Evolutionary conservation across 331 rosid species (phyloP), one percentile per base, ranked within the genome.

Genomic region (Stylosanthes scabra): DNA sequence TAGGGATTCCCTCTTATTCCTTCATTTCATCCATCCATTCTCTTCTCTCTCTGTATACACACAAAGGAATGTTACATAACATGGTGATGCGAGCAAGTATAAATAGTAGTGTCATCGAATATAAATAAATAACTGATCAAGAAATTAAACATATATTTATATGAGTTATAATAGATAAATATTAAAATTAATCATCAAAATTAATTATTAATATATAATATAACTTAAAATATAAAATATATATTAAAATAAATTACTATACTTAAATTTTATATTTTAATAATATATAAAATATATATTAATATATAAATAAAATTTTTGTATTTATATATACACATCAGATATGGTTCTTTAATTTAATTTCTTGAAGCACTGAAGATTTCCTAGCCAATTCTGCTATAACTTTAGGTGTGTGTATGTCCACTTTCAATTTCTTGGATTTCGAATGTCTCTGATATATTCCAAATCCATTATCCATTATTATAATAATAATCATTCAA

Each of bases 331-430:
- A 50, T 51, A 51, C 7, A 51, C 7, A 20, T 20, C 1, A 15
- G 15, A 46, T 28, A 3, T 63, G 62, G 52, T 47, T 79, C 60
- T 12, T 28, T 20, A 25, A 45, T 64, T 63, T 45, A 61, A 81
- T 84, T 81, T 74, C 89, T 90, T 71, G 91, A 86, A 83, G 81
- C 87, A 69, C 88, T 80, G 84, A 72, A 90, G 87, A 84, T 83
- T 83, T 86, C 93, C 86, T 80, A 77, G 78, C 72, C 51, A 49
- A 62, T 65, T 66, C 52, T 55, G 72, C 86, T 82, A 84, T 82
- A 86, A 75, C 82, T 82, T 74, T 59, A 20, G 25, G 1, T 20
- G 25, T 20, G 25, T 20, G 25, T 20, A 80, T 84, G 87, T 86
- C 89, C 80, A 77, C 77, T 20, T 20, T 20, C 25, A 20, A 20